Conservation (phyloP, 768 basidiomycete genomes). For the Rhodosporidiobolus sp. region DNA sequence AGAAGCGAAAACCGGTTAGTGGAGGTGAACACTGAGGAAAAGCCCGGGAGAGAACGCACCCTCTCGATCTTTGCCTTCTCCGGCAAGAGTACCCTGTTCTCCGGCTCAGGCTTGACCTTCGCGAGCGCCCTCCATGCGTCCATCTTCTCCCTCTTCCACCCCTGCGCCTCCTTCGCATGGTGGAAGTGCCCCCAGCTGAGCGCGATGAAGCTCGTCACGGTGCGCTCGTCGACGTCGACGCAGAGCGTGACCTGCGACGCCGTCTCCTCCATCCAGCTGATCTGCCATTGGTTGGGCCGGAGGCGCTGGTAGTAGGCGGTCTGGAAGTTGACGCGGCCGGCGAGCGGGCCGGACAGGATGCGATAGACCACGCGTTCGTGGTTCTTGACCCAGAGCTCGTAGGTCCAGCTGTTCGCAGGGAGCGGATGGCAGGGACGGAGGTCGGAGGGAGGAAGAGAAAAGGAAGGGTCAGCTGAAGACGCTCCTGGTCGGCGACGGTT, state of each 20-base stretch:
- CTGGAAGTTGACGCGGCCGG: slow-evolving; percentile 29
- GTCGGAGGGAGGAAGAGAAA: not conserved
- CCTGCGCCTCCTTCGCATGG: slow-evolving; percentile 24
- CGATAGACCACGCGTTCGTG: slow-evolving; percentile 24
- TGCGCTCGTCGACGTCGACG: slow-evolving; percentile 19
- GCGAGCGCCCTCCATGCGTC: slow-evolving; percentile 22
- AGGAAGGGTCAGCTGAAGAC: not conserved
- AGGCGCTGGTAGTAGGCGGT: slow-evolving; percentile 35
- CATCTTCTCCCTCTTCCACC: slow-evolving; percentile 31
- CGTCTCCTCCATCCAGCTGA: slow-evolving; percentile 37
- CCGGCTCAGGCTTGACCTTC: slow-evolving; percentile 4
- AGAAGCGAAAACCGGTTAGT: too few relatives aligned
- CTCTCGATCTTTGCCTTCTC: slow-evolving; percentile 34
- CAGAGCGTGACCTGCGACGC: slow-evolving; percentile 23
- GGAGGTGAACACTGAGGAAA: too few relatives aligned
- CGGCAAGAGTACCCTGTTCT: slow-evolving; percentile 3
- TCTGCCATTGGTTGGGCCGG: slow-evolving; percentile 23
- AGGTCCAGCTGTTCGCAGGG: not conserved
- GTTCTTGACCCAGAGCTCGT: slow-evolving; percentile 28
- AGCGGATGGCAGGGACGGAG: too few relatives aligned
- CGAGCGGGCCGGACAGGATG: slow-evolving; percentile 24
- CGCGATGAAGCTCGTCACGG: slow-evolving; percentile 19
- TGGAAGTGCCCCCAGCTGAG: slow-evolving; percentile 32
- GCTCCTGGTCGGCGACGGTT: too few relatives aligned
- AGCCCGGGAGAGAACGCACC: too few relatives aligned